phyloP scores from a whole-genome alignment of 2,329 filamentous ascomycete genomes.

The Colletotrichum liaoningense region DNA sequence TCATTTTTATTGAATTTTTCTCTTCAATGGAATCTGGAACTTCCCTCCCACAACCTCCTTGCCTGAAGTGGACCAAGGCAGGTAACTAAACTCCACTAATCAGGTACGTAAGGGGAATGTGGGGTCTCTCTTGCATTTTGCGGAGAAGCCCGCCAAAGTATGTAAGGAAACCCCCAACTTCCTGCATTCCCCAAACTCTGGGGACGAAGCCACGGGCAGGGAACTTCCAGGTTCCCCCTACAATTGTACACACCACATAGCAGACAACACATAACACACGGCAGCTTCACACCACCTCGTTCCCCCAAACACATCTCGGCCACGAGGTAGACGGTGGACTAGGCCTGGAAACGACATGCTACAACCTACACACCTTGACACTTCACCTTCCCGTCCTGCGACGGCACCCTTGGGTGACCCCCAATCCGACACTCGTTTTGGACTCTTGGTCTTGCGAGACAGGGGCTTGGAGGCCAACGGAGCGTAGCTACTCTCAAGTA shows the following conservation, averaged over 20 bases:
- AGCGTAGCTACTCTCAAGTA: too few species aligned
- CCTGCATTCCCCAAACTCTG: slow-evolving; percentile 27
- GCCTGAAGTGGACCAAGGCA: neutral
- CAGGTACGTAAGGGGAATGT: slow-evolving; percentile 28
- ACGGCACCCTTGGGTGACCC: slow-evolving; percentile 1
- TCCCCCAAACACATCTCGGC: slow-evolving; percentile 1
- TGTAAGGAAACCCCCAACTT: slow-evolving; percentile 17
- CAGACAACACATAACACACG: too few species aligned
- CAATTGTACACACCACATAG: too few species aligned
- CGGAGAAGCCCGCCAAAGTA: slow-evolving; percentile 22
- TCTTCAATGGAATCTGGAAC: neutral
- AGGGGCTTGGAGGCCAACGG: neutral
- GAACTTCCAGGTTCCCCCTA: neutral
- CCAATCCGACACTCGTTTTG: slow-evolving; percentile 3
- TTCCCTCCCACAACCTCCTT: neutral
- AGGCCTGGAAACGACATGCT: neutral
- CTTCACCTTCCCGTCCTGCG: neutral
- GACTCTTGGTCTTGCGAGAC: slow-evolving; percentile 7
- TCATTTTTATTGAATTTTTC: neutral
- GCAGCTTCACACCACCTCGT: neutral
- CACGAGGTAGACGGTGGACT: slow-evolving; percentile 5
- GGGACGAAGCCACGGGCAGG: neutral
- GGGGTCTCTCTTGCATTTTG: slow-evolving; percentile 22
- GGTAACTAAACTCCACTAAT: slow-evolving; percentile 7
- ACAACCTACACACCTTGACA: neutral